These are phyloP conservation scores for Kalmusia sp. DNA, from an alignment of 2,329 filamentous ascomycete species.

Conservation along the genomic window DNA sequence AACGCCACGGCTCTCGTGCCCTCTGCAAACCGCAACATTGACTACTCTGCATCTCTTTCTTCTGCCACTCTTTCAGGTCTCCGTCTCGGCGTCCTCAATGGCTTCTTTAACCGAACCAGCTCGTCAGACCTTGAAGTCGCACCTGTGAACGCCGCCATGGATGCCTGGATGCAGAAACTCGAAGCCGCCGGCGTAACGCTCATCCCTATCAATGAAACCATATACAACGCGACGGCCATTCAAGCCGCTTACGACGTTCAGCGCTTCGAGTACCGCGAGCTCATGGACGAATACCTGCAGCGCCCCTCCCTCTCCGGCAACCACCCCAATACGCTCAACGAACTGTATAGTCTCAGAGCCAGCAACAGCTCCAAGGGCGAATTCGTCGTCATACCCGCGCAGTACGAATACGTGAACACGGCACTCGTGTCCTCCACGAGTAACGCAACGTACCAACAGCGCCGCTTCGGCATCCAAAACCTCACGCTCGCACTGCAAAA, in stretches of 20 bases:
- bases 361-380: slow-evolving; percentile 46
- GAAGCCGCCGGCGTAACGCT: slow-evolving; percentile 56
- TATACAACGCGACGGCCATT: slow-evolving; percentile 62
- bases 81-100: slow-evolving; percentile 59
- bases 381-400: slow-evolving; percentile 66
- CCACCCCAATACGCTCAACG: slow-evolving; percentile 55
- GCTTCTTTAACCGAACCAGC: slow-evolving; percentile 64
- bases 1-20: slow-evolving; percentile 61
- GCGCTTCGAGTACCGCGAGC: slow-evolving; percentile 64
- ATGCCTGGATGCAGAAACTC: slow-evolving; percentile 55
- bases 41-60: slow-evolving; percentile 56
- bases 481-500: slow-evolving; percentile 59
- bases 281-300: slow-evolving; percentile 63
- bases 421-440: slow-evolving; percentile 60
- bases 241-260: slow-evolving; percentile 63
- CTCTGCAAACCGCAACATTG: slow-evolving; percentile 45
- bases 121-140: slow-evolving; percentile 58
- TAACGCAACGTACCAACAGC: slow-evolving; percentile 58
- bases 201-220: slow-evolving; percentile 56
- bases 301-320: slow-evolving; percentile 50
- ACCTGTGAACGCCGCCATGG: slow-evolving; percentile 64
- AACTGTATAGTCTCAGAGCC: slow-evolving; percentile 55
- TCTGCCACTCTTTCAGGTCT: slow-evolving; percentile 46
- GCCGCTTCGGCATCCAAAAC: slow-evolving; percentile 58
- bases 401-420: slow-evolving; percentile 63